Evolutionary conservation across 805 yeast genomes (phyloP).

Genomic region (Torulaspora indica): DNA sequence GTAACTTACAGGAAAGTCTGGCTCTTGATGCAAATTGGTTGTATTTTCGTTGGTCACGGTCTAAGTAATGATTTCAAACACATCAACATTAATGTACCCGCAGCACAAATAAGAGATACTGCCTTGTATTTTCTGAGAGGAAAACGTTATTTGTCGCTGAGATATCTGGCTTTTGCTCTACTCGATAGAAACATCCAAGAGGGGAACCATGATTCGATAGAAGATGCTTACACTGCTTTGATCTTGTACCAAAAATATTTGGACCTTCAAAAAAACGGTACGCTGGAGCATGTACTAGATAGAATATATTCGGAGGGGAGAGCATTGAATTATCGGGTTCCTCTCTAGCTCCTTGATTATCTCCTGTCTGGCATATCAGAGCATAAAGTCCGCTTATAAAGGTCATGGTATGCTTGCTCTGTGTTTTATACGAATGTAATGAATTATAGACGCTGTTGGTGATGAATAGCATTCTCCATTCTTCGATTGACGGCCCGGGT

Average conservation of each 20-base stretch:
- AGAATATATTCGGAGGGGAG: conserved; percentile 67
- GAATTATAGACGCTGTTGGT: conserved; percentile 16
- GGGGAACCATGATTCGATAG: conserved; percentile 95
- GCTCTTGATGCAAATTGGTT: conserved; percentile 83
- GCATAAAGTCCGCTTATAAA: background rate
- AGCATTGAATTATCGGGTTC: conserved; percentile 33
- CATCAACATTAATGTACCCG: conserved; percentile 86
- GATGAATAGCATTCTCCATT: conserved; percentile 23
- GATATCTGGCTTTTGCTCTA: conserved; percentile 78
- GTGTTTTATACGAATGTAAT: background rate
- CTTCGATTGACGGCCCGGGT: conserved; percentile 42
- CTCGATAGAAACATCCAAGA: conserved; percentile 74
- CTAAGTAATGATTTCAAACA: conserved; percentile 86
- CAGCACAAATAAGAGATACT: conserved; percentile 83
- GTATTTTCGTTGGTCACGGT: conserved; percentile 94
- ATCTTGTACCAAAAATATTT: conserved; percentile 66
- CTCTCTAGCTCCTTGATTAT: conserved; percentile 8
- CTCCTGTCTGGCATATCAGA: background rate
- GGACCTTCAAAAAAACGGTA: conserved; percentile 54
- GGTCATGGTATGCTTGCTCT: background rate
- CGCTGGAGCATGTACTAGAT: conserved; percentile 57
- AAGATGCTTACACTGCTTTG: conserved; percentile 88
- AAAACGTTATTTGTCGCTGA: conserved; percentile 74
- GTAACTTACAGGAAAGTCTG: conserved; percentile 85
- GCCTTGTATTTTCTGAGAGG: conserved; percentile 71